phyloP scores from a whole-genome alignment of 495 filamentous ascomycete species.

The Hypoxylon fragiforme region DNA sequence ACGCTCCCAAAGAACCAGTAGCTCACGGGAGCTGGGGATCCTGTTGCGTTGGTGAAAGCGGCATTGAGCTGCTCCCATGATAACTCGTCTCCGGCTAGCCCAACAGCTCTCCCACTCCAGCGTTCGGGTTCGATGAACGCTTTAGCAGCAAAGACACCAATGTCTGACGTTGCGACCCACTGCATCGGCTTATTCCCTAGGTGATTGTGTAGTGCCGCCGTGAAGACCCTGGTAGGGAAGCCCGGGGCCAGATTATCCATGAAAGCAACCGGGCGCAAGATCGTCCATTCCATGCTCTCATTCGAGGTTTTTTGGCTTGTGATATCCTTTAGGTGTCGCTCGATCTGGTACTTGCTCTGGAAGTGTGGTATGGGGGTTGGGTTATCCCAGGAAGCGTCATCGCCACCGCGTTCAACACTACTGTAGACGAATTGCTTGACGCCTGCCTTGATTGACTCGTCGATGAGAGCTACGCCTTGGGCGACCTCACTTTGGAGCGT shows the following conservation, averaged over 20 bases:
- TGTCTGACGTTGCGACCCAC: constrained; percentile 60
- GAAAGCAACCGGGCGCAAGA: constrained; percentile 67
- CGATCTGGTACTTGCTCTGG: constrained; percentile 66
- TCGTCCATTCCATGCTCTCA: constrained; percentile 63
- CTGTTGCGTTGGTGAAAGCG: constrained; percentile 44
- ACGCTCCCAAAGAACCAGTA: constrained; percentile 45
- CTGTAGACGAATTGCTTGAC: constrained; percentile 71
- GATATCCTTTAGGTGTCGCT: constrained; percentile 57
- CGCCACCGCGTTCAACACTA: constrained; percentile 70
- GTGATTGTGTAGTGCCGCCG: constrained; percentile 53
- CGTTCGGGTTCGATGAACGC: constrained; percentile 52
- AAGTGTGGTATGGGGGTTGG: constrained; percentile 70
- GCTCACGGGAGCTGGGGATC: constrained; percentile 41
- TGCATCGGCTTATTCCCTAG: constrained; percentile 56
- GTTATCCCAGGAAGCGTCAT: constrained; percentile 54
- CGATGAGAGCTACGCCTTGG: constrained; percentile 66
- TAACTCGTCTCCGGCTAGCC: constrained; percentile 52
- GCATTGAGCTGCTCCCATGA: constrained; percentile 44
- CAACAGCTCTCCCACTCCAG: constrained; percentile 45
- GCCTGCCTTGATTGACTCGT: constrained; percentile 58
- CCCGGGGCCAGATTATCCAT: constrained; percentile 65
- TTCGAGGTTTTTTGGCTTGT: constrained; percentile 32
- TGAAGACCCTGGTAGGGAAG: constrained; percentile 63
- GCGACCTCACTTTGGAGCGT: constrained; percentile 57
- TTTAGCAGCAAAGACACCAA: constrained; percentile 65